Conservation (phyloP, 2,329 filamentous ascomycete genomes). For the Alternaria burnsii region DNA sequence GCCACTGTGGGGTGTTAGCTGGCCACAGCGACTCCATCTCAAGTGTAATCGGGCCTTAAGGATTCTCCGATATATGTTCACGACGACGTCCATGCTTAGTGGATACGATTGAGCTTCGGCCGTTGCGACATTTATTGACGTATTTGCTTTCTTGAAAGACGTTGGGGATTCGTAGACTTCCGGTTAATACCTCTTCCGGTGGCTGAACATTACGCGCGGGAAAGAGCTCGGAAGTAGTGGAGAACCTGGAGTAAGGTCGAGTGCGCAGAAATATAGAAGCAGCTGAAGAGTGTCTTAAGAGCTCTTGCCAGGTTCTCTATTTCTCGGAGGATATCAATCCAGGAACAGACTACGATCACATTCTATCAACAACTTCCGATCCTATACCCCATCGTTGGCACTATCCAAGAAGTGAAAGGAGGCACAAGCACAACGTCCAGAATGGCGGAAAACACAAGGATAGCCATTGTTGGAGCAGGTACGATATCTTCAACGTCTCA, state of each 20-base stretch:
- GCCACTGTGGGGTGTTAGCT: constrained; percentile 11
- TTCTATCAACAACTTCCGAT: not conserved
- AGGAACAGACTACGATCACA: not conserved
- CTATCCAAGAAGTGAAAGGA: not conserved
- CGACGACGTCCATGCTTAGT: not conserved
- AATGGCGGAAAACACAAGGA: constrained; percentile 43
- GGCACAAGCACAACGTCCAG: not conserved
- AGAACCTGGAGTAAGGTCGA: constrained; percentile 5
- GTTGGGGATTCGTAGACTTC: not conserved
- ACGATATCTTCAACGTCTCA: constrained; percentile 6
- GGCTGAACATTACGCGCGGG: constrained; percentile 2
- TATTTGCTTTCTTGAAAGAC: not conserved
- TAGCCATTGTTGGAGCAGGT: constrained; percentile 48
- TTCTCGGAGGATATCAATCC: not conserved
- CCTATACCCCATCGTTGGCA: not conserved
- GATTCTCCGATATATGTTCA: not conserved
- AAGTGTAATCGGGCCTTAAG: not conserved
- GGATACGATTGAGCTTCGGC: not conserved
- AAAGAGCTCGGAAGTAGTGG: constrained; percentile 7
- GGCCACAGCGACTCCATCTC: constrained; percentile 1
- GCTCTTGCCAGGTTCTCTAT: not conserved
- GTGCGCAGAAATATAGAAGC: not conserved
- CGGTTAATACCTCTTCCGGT: constrained; percentile 17
- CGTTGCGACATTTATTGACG: not conserved
- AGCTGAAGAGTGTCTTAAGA: not conserved